A percentile compares a stretch with the other conserved stretches of the same genome.
Conservation (phyloP, 2,329 filamentous ascomycete genomes). For the Trichoderma citrinoviride region DNA sequence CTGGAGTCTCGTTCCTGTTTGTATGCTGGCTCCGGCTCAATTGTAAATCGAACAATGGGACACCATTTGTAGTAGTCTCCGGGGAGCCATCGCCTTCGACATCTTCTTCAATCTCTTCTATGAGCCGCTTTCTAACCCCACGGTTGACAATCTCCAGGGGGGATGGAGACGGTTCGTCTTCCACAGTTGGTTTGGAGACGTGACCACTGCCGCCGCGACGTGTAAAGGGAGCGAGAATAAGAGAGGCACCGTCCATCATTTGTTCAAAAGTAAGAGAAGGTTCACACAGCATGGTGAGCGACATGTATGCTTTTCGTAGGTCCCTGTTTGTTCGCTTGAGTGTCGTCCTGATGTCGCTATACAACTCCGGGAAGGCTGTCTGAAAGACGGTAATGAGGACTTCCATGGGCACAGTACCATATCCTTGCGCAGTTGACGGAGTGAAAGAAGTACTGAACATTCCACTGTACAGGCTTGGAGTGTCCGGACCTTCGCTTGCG, state of each 20-base stretch:
- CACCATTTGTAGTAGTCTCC: not conserved
- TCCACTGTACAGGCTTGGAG: not conserved
- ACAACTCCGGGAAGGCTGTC: slow-evolving; percentile 44
- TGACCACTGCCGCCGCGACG: not conserved
- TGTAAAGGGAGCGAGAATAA: not conserved
- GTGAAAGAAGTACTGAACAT: not conserved
- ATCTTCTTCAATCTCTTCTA: slow-evolving; percentile 25
- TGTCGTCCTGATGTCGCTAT: slow-evolving; percentile 39
- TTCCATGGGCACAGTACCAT: slow-evolving; percentile 29
- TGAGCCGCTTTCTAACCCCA: slow-evolving; percentile 29
- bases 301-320: slow-evolving; percentile 39
- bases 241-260: slow-evolving; percentile 30
- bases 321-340: slow-evolving; percentile 33
- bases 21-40: not conserved
- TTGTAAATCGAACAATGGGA: not conserved
- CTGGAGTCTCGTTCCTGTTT: not conserved
- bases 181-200: not conserved
- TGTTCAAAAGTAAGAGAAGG: slow-evolving; percentile 35
- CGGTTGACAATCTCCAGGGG: not conserved
- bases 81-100: not conserved
- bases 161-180: not conserved
- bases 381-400: slow-evolving; percentile 36
- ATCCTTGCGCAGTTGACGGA: not conserved
- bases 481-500: not conserved
- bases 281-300: slow-evolving; percentile 35